Conservation (phyloP, 2,329 filamentous ascomycete genomes). For the Colletotrichum musae region DNA sequence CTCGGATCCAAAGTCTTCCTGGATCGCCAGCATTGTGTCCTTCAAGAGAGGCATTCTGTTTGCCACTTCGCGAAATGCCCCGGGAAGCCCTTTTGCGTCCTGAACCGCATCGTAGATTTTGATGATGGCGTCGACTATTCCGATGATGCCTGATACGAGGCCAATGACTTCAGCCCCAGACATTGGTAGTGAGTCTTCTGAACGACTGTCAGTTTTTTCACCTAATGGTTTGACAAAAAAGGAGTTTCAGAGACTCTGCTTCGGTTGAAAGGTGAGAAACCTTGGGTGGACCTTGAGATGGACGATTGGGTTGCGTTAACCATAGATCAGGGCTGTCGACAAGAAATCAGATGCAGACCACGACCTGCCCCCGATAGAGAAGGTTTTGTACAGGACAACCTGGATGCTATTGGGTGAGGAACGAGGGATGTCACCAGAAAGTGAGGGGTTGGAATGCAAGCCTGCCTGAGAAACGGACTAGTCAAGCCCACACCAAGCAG, state of each 20-base stretch:
- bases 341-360: not conserved
- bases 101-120: slow-evolving; percentile 45
- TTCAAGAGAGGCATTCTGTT: slow-evolving; percentile 45
- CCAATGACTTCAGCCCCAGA: slow-evolving; percentile 44
- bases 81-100: slow-evolving; percentile 45
- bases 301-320: no score
- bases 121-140: slow-evolving; percentile 46
- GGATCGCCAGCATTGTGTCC: slow-evolving; percentile 40
- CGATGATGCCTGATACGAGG: slow-evolving; percentile 47
- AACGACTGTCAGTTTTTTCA: no score
- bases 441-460: not conserved
- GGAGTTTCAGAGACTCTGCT: not conserved
- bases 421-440: not conserved
- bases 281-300: no score
- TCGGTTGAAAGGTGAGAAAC: not conserved
- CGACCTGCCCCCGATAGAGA: no score
- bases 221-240: not conserved
- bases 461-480: not conserved
- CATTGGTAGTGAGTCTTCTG: slow-evolving; percentile 18
- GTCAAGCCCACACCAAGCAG: not conserved
- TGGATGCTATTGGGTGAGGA: not conserved
- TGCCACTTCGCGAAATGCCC: slow-evolving; percentile 46
- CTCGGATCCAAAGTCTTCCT: slow-evolving; percentile 11
- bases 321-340: no score
- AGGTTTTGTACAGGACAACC: not conserved